A percentile compares a stretch with the other conserved stretches of the same genome.
These are phyloP conservation scores for Micractinium conductrix DNA, from an alignment of 139 green algal species.

Conservation along the genomic window DNA sequence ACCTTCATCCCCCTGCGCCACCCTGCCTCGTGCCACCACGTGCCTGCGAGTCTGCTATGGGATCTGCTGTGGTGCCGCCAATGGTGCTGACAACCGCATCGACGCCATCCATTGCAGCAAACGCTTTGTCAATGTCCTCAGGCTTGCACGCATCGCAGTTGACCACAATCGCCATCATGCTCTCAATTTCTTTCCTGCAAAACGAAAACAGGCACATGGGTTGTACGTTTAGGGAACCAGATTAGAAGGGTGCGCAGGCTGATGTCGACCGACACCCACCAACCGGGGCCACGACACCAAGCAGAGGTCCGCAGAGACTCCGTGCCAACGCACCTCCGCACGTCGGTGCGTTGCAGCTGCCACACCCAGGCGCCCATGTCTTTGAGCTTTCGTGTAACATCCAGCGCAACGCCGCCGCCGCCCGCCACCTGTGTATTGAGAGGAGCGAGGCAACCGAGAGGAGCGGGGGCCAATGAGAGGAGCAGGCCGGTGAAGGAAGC, in stretches of 20 bases:
- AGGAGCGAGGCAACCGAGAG: neutral
- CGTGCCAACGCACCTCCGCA: conserved; percentile 61
- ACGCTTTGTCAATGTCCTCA: conserved; percentile 77
- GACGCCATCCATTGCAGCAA: conserved; percentile 88
- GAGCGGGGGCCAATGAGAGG: too few relatives aligned
- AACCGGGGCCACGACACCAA: neutral
- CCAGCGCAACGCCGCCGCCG: conserved; percentile 88
- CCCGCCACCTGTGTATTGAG: conserved; percentile 43
- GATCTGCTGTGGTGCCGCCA: conserved; percentile 82
- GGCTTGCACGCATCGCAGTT: conserved; percentile 88
- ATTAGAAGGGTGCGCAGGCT: neutral
- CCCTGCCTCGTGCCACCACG: neutral
- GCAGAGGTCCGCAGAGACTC: neutral
- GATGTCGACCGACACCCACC: too few relatives aligned
- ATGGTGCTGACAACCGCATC: conserved; percentile 94
- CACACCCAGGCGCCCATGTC: conserved; percentile 97
- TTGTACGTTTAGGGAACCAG: neutral
- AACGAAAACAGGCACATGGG: neutral
- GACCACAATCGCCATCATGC: conserved; percentile 91
- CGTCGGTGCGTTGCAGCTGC: conserved; percentile 87
- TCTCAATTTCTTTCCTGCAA: conserved; percentile 85
- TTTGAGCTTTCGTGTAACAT: conserved; percentile 87
- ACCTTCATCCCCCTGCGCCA: neutral
- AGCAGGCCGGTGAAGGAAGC: too few relatives aligned
- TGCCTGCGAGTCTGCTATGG: conserved; percentile 75